Conservation (phyloP, 2,329 filamentous ascomycete species). For the Alternaria ventricosa region DNA sequence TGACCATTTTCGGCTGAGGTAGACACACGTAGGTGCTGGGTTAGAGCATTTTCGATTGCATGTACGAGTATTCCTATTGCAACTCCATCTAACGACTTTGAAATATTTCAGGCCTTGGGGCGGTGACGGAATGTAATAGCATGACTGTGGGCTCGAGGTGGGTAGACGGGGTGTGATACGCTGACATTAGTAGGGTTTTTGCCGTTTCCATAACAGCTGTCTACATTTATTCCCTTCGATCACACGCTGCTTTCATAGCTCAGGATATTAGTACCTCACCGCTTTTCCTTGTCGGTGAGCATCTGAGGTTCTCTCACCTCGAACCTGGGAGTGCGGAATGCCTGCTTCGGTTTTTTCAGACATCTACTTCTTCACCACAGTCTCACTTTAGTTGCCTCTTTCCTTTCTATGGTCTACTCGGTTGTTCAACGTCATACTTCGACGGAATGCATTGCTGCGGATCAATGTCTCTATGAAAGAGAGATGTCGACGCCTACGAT, state of each 20-base stretch:
- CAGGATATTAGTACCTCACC: background rate
- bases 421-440: background rate
- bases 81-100: conserved; percentile 20
- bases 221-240: too few relatives aligned
- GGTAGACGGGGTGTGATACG: too few relatives aligned
- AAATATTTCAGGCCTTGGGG: too few relatives aligned
- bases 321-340: background rate
- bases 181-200: too few relatives aligned
- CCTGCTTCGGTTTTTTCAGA: background rate
- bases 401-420: background rate
- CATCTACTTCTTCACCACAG: background rate
- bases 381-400: background rate
- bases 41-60: conserved; percentile 23
- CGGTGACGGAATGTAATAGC: too few relatives aligned
- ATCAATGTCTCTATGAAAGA: too few relatives aligned
- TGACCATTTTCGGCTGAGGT: conserved; percentile 12
- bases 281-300: background rate
- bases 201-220: too few relatives aligned
- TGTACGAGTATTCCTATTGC: conserved; percentile 29
- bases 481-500: too few relatives aligned
- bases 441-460: too few relatives aligned
- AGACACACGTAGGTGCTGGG: conserved; percentile 1
- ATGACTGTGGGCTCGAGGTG: too few relatives aligned
- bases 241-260: rapidly evolving
- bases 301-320: background rate